A percentile compares a stretch with the other conserved stretches of the same genome.
These are phyloP conservation scores for Purpureocillium lavendulum DNA, from an alignment of 2,329 filamentous ascomycete species.

Conservation along the genomic window DNA sequence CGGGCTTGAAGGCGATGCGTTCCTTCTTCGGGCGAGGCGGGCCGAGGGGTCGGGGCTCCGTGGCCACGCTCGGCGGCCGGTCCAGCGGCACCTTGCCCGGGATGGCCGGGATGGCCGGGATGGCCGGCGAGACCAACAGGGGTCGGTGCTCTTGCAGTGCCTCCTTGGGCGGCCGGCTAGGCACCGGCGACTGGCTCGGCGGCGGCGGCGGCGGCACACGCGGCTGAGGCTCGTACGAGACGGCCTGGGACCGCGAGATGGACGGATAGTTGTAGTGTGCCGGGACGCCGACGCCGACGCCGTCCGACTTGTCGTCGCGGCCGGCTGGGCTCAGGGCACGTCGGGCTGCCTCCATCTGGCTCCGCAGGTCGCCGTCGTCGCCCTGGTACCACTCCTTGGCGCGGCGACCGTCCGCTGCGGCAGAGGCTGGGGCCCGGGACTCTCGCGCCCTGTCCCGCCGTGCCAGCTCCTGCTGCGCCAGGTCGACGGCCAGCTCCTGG, in stretches of 20 bases:
- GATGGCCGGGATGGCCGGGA: slow-evolving; percentile 10
- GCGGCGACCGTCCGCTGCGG: too few species aligned
- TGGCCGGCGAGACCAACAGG: too few species aligned
- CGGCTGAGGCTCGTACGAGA: slow-evolving; percentile 28
- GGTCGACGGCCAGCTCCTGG: slow-evolving; percentile 65
- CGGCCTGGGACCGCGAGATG: slow-evolving; percentile 41
- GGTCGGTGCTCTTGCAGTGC: slow-evolving; percentile 1
- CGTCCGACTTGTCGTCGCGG: slow-evolving; percentile 15
- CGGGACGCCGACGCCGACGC: slow-evolving; percentile 13
- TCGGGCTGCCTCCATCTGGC: slow-evolving; percentile 45
- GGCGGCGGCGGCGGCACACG: slow-evolving; percentile 8
- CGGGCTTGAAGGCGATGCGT: slow-evolving; percentile 60
- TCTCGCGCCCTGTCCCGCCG: slow-evolving; percentile 55
- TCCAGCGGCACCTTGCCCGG: slow-evolving; percentile 18
- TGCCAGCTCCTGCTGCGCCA: slow-evolving; percentile 65
- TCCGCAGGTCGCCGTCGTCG: slow-evolving; percentile 36
- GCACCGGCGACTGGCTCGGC: slow-evolving; percentile 15
- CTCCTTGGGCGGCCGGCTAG: slow-evolving; percentile 24
- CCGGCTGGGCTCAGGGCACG: slow-evolving; percentile 29
- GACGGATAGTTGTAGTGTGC: slow-evolving; percentile 47
- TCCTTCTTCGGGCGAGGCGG: slow-evolving; percentile 37
- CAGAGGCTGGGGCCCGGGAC: slow-evolving; percentile 37
- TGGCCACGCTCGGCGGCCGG: neutral
- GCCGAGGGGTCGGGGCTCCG: neutral
- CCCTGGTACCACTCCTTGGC: too few species aligned